These are phyloP conservation scores for Krasilnikovozyma curviuscula DNA, from an alignment of 768 basidiomycete genomes.

Conservation along the genomic window DNA sequence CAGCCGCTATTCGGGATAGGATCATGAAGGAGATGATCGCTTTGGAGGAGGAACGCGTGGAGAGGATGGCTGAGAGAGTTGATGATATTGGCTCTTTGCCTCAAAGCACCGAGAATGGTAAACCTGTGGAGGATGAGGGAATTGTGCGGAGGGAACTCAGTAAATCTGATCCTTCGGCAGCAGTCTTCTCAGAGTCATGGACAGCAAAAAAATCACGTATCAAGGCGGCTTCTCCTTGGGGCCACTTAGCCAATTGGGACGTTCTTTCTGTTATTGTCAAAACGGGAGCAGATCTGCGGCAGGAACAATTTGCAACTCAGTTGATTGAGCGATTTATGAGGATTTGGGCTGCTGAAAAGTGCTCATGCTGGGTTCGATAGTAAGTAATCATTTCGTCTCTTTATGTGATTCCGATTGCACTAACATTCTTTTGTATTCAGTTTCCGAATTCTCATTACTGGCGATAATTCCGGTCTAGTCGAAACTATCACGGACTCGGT, in stretches of 20 bases:
- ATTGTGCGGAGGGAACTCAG: conserved; percentile 85
- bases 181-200: conserved; percentile 93
- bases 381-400: conserved; percentile 15
- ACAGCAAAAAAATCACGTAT: conserved; percentile 85
- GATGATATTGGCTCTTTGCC: conserved; percentile 9
- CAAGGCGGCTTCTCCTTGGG: conserved; percentile 82
- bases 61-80: conserved; percentile 45
- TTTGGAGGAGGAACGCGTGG: conserved; percentile 89
- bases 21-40: conserved; percentile 99
- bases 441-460: conserved; percentile 90
- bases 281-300: conserved; percentile 85
- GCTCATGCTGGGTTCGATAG: conserved; percentile 87
- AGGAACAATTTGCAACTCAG: conserved; percentile 93
- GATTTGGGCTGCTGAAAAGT: conserved; percentile 90
- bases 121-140: conserved; percentile 71
- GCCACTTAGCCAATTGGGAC: conserved; percentile 59
- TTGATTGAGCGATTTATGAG: conserved; percentile 76
- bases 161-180: conserved; percentile 81
- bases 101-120: conserved; percentile 26
- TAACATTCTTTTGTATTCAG: conserved; percentile 28
- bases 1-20: conserved; percentile 70
- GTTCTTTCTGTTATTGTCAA: conserved; percentile 93
- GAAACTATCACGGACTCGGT: conserved; percentile 98
- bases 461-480: conserved; percentile 76
- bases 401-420: background rate